Percentiles rank a stretch among this genome's conserved stretches.
phyloP scores from a whole-genome alignment of 2,329 filamentous ascomycete species.

The Scedosporium apiospermum region DNA sequence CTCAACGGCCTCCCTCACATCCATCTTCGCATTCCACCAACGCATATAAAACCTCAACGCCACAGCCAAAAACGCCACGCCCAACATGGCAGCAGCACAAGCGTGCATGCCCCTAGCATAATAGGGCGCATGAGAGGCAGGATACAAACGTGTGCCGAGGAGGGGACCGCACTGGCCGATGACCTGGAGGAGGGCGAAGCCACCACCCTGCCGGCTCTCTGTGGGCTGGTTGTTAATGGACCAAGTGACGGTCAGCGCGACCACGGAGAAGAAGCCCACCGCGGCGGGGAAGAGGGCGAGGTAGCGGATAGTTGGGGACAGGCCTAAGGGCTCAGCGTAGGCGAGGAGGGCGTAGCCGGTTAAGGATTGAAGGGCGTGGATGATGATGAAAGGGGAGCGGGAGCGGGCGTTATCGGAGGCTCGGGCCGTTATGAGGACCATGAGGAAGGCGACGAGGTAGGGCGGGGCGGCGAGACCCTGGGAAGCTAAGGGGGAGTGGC shows the following conservation, averaged over 20 bases:
- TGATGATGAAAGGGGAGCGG: constrained; percentile 57
- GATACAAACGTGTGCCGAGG: constrained; percentile 58
- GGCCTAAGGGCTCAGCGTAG: constrained; percentile 37
- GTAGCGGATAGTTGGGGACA: constrained; percentile 51
- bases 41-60: constrained; percentile 43
- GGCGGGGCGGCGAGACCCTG: constrained; percentile 77
- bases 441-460: constrained; percentile 64
- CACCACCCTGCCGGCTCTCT: constrained; percentile 60
- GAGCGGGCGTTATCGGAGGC: constrained; percentile 57
- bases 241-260: constrained; percentile 81
- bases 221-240: constrained; percentile 75
- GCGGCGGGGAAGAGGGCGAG: constrained; percentile 69
- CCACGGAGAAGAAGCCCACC: constrained; percentile 72
- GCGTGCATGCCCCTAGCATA: constrained; percentile 53
- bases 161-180: constrained; percentile 74
- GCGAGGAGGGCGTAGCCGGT: constrained; percentile 52
- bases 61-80: constrained; percentile 46
- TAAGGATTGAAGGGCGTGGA: constrained; percentile 59
- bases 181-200: constrained; percentile 71
- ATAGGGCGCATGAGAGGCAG: constrained; percentile 47
- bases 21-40: constrained; percentile 38
- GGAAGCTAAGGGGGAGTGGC: constrained; percentile 54
- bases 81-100: constrained; percentile 53
- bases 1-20: constrained; percentile 19
- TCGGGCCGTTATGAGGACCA: constrained; percentile 63